phyloP scores from a whole-genome alignment of 2,329 filamentous ascomycete genomes.

The Trichophyton benhamiae region DNA sequence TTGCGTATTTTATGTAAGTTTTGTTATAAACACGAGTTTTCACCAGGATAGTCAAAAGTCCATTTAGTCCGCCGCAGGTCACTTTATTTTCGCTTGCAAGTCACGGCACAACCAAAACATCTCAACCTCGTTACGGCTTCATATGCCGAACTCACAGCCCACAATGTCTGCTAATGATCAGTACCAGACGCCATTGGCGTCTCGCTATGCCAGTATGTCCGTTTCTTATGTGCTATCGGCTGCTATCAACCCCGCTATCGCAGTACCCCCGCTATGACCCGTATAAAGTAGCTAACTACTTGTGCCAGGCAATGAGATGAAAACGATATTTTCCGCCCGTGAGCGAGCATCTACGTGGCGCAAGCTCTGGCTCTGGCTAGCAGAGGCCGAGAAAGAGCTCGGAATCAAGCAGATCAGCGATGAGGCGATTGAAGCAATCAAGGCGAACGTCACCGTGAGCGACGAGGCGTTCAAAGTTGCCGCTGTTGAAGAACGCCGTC shows the following conservation, averaged over 20 bases:
- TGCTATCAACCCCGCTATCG: background rate
- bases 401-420: conserved; percentile 58
- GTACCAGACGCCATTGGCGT: conserved; percentile 57
- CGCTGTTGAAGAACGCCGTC: conserved; percentile 60
- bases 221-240: background rate
- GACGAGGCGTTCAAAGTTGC: conserved; percentile 67
- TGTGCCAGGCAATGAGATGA: conserved; percentile 46
- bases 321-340: conserved; percentile 64
- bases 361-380: conserved; percentile 72
- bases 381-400: conserved; percentile 68
- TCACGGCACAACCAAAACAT: background rate
- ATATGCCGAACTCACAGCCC: background rate
- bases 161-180: conserved; percentile 37
- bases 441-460: conserved; percentile 58
- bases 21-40: too few species aligned
- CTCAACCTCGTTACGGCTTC: background rate
- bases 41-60: too few species aligned
- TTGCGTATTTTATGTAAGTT: too few species aligned
- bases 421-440: conserved; percentile 67
- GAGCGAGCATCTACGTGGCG: conserved; percentile 69
- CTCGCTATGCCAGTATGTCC: conserved; percentile 53
- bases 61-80: too few species aligned
- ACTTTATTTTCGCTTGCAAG: background rate
- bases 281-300: background rate
- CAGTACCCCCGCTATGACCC: background rate